These are phyloP conservation scores for Dimocarpus longan DNA, from an alignment of 345 rosid genomes.

Conservation along the genomic window DNA sequence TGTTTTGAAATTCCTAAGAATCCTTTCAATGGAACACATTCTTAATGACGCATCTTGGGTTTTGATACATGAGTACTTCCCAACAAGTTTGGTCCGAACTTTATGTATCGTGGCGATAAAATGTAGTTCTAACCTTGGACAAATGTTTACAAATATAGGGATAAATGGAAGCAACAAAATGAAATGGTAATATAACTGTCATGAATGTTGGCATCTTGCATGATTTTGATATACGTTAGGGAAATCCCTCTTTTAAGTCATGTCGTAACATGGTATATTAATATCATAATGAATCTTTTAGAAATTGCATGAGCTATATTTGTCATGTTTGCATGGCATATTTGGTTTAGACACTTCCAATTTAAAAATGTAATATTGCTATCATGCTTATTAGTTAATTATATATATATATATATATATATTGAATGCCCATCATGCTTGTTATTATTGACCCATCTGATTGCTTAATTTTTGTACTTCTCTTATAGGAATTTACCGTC, in stretches of 20 bases:
- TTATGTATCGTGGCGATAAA: neutral
- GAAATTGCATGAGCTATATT: neutral
- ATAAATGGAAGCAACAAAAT: neutral
- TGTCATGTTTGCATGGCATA: neutral
- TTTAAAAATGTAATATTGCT: neutral
- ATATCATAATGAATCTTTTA: neutral
- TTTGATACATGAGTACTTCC: neutral
- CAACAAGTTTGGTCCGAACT: neutral
- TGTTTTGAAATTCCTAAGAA: neutral
- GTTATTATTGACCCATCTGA: neutral
- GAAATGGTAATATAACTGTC: neutral
- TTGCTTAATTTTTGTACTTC: neutral
- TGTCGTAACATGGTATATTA: too few relatives aligned
- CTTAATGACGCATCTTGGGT: neutral
- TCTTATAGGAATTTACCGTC: constrained; percentile 58
- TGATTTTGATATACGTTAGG: too few relatives aligned
- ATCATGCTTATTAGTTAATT: too few relatives aligned
- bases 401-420: too few relatives aligned
- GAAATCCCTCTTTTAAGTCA: too few relatives aligned
- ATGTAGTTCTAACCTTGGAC: too few relatives aligned
- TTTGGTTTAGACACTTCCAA: neutral
- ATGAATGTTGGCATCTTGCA: neutral
- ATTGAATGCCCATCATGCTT: neutral
- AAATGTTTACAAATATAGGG: neutral
- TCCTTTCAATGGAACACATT: neutral